phyloP scores from a whole-genome alignment of 2,329 filamentous ascomycete genomes.

The Botrytis elliptica region DNA sequence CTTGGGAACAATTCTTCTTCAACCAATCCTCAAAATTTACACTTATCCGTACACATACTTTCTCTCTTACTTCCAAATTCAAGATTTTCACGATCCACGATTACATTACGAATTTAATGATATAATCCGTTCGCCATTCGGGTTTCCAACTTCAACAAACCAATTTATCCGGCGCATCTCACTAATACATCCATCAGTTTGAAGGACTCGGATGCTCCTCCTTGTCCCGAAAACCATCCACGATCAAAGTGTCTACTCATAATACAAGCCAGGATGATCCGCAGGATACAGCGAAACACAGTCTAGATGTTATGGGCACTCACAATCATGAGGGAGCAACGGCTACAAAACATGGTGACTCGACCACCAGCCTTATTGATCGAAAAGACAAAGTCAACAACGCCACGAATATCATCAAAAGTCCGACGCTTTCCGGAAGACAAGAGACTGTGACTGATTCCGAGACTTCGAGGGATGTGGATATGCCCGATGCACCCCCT shows the following conservation, averaged over 20 bases:
- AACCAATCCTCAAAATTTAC: conserved; percentile 3
- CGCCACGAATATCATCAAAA: conserved; percentile 26
- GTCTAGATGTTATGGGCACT: conserved; percentile 39
- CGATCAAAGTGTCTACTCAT: conserved; percentile 39
- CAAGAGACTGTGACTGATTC: conserved; percentile 27
- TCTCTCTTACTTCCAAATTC: background rate
- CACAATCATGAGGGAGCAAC: conserved; percentile 32
- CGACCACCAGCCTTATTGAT: conserved; percentile 25
- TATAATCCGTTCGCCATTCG: conserved; percentile 9
- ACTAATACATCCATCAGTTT: background rate
- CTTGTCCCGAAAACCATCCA: conserved; percentile 36
- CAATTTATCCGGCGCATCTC: conserved; percentile 12
- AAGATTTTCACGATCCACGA: conserved; percentile 18
- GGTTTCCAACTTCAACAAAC: conserved; percentile 14
- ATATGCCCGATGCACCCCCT: conserved; percentile 24
- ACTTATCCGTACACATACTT: background rate
- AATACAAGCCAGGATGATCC: conserved; percentile 36
- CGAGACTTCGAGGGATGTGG: conserved; percentile 29
- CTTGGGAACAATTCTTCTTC: background rate
- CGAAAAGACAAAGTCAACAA: conserved; percentile 30
- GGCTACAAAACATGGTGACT: conserved; percentile 29
- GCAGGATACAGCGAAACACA: conserved; percentile 34
- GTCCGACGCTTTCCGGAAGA: conserved; percentile 34
- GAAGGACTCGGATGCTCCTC: conserved; percentile 35
- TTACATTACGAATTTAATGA: conserved; percentile 23